Base-by-base conservation (phyloP, 2,329 filamentous ascomycete species). In the Cladosporium sp. region DNA sequence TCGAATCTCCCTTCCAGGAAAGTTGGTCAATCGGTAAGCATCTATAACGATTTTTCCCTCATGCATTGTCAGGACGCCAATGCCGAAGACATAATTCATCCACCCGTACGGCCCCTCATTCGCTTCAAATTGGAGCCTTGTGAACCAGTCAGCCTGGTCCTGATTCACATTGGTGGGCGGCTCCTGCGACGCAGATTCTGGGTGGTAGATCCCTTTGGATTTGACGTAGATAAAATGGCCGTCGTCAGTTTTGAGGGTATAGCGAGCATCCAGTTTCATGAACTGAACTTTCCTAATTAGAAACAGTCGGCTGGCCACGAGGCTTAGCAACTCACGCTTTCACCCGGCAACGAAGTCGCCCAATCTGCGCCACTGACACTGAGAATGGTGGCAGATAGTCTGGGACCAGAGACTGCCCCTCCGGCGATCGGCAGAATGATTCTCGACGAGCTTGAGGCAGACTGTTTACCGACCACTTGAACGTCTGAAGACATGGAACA, bases 1-100 rank as follows among this genome's bases (percentile, higher is more conserved):
- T 8, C 14, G 38, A 6, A 41, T 43, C 18, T 49, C 49, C 16
- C 49, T 31, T 5, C 54, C 56, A 6, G 51, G 53, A 13, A 61
- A 59, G 46, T 61, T 61, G 6, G 61, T 60, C 40, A 63, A 33
- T 35, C 52, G 46, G 18, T 61, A 63, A 10, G 58, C 61, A 56
- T 63, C 59, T 22, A 61, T 61, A 45, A 60, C 51, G 38, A 61
- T 61, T n/a, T 48, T 55, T 3, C 44, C 45, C 11, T 61, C 55
- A 28, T 56, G 41, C 60, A 58, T 59, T 4, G 58, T 43, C 43
- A 61, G 40, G 4, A 61, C 59, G 8, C 60, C 61, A 34, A 63
- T 55, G 6, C 49, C 59, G 31, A 63, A 58, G 18, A 61, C 41
- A 9, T 38, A 48, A 35, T 61, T 63, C 52, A 61, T 44, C 59